Conservation (phyloP, 2,329 filamentous ascomycete species). For the Aspergillus sp. region DNA sequence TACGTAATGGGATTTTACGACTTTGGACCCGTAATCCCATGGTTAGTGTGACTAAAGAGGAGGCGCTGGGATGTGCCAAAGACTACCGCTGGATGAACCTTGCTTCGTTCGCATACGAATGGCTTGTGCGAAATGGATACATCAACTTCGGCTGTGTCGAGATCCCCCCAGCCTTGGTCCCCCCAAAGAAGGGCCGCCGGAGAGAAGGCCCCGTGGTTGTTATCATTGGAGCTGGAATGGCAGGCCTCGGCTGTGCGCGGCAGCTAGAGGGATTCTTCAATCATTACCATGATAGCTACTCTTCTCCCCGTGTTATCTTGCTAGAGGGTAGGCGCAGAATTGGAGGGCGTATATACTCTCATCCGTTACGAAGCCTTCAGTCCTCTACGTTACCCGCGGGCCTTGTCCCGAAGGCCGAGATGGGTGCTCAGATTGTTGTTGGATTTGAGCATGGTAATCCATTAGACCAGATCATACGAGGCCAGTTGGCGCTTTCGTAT, state of each 20-base stretch:
- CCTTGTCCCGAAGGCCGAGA: conserved; percentile 79
- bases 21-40: conserved; percentile 87
- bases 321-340: conserved; percentile 85
- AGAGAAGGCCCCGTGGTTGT: conserved; percentile 70
- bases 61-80: conserved; percentile 86
- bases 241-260: conserved; percentile 85
- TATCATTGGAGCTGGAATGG: conserved; percentile 90
- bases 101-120: conserved; percentile 85
- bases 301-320: conserved; percentile 70
- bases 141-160: conserved; percentile 95
- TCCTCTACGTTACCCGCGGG: conserved; percentile 51
- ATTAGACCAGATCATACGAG: conserved; percentile 84
- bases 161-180: conserved; percentile 52
- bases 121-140: conserved; percentile 86
- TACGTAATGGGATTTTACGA: conserved; percentile 88
- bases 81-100: conserved; percentile 86
- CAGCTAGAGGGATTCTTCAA: conserved; percentile 84
- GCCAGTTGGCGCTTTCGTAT: conserved; percentile 83
- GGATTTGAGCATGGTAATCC: conserved; percentile 96
- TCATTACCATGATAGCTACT: conserved; percentile 71
- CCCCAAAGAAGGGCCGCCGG: conserved; percentile 42
- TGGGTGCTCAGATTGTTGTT: conserved; percentile 97
- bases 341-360: conserved; percentile 91
- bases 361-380: conserved; percentile 62
- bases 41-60: conserved; percentile 74